Base-by-base conservation (phyloP, 1,284 basidiomycete species). In the Heterobasidion occidentale region DNA sequence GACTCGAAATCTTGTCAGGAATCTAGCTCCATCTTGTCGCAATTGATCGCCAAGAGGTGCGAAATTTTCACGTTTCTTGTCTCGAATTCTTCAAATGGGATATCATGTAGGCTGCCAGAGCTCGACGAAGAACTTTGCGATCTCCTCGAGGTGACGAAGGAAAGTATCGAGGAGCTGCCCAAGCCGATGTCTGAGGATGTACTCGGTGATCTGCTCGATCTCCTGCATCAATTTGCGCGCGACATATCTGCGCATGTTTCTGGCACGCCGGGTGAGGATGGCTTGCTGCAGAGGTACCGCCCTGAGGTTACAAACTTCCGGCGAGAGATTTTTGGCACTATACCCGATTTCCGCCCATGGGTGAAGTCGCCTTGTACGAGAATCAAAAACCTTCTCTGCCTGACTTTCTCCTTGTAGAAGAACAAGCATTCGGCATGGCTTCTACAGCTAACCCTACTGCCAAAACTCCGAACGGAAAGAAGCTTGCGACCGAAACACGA, bases 1-100 rank as follows among this genome's bases (percentile, higher is more conserved):
- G 0, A 85, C 83, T 0, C 63, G 64, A 7, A 78, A 75, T 47
- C 69, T 89, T 0, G 78, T 80, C 0, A 75, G 77, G 19, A 72
- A 78, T 5, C 65, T 88, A 27, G 82, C 51, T 59, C 70, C 7
- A 77, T 81, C 5, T 65, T 89, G 1, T 82, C 83, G 0, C 74
- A 80, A 53, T 68, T 84, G 1, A 86, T 88, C 36, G 67, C 76
- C 0, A 79, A 77, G 59, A 70, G 82, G 84, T 83, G 52, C 8
- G 71, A 62, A 1, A 7, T 57, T 15, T 33, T 4, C 6, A 27
- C 27, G 27, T 27, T 27, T 27, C 27, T 5, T 27, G 27, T 27
- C 27, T 5, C 27, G 27, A 27, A 4, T 27, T 27, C 27, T 27
- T 27, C 17, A n/a, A 27, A 50, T n/a, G 12, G 12, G 47, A 34